These are phyloP conservation scores for Triadica sebifera DNA, from an alignment of 345 rosid genomes.

Conservation along the genomic window DNA sequence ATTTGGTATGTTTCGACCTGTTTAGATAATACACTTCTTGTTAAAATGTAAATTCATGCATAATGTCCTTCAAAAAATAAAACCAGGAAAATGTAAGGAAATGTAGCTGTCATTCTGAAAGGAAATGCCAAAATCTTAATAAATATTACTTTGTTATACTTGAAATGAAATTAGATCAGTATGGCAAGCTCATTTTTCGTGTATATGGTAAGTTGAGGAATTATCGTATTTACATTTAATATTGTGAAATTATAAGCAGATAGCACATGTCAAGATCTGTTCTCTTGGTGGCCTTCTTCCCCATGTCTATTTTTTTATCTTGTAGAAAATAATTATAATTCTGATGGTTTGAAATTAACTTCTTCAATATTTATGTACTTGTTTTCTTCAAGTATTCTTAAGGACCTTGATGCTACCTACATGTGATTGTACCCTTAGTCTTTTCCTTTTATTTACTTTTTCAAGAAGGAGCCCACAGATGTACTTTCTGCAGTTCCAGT, in stretches of 20 bases:
- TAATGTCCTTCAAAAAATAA: not conserved
- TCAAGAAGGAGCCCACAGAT: not conserved
- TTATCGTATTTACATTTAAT: not conserved
- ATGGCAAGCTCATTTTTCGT: not conserved
- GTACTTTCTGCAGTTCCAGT: not conserved
- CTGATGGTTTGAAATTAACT: not conserved
- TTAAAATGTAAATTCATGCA: not conserved
- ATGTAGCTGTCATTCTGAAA: not conserved
- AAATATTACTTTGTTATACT: not conserved
- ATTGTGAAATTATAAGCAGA: not conserved
- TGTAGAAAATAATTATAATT: not conserved
- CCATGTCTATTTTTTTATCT: not conserved
- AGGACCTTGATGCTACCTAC: too few species aligned
- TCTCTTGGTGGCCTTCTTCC: not conserved
- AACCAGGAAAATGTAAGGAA: not conserved
- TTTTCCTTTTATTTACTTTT: not conserved
- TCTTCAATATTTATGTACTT: too few species aligned
- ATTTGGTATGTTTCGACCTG: constrained; percentile 54
- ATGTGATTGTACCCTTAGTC: not conserved
- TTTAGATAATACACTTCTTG: not conserved
- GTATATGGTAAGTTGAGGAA: not conserved
- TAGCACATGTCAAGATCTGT: not conserved
- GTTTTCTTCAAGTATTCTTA: too few species aligned
- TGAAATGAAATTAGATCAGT: not conserved
- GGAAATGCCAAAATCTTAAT: not conserved